phyloP scores from a whole-genome alignment of 306 rosid genomes.

The Notholithocarpus densiflorus region DNA sequence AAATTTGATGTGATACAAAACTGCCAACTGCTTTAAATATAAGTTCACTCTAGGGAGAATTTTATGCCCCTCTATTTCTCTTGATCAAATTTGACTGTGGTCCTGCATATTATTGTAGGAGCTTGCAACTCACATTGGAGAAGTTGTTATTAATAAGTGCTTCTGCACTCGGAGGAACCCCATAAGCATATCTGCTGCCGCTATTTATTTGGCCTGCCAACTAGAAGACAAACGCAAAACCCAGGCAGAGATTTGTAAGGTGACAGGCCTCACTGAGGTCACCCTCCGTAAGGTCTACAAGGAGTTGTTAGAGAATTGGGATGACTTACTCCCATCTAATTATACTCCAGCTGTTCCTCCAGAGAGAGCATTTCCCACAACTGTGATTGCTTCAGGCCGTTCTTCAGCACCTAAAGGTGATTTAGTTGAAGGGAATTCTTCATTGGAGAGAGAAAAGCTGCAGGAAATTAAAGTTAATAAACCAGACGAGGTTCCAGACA shows the following conservation, averaged over 20 bases:
- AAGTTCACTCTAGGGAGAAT: background rate
- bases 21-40: background rate
- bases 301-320: slow-evolving; percentile 96
- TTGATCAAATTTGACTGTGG: slow-evolving; percentile 8
- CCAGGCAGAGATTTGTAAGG: slow-evolving; percentile 94
- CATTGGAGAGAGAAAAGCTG: slow-evolving; percentile 61
- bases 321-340: slow-evolving; percentile 90
- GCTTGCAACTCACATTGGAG: slow-evolving; percentile 94
- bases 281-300: slow-evolving; percentile 93
- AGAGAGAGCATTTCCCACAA: slow-evolving; percentile 94
- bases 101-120: slow-evolving; percentile 45
- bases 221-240: slow-evolving; percentile 99
- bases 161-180: slow-evolving; percentile 97
- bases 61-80: background rate
- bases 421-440: slow-evolving; percentile 39
- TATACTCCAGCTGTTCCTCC: slow-evolving; percentile 98
- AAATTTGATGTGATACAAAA: background rate
- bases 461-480: slow-evolving; percentile 50
- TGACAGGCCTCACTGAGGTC: slow-evolving; percentile 95
- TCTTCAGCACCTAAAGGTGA: slow-evolving; percentile 65
- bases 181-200: slow-evolving; percentile 94
- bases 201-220: slow-evolving; percentile 97
- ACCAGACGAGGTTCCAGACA: slow-evolving; percentile 43
- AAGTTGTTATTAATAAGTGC: slow-evolving; percentile 97
- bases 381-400: slow-evolving; percentile 74